These are phyloP conservation scores for Lavandula angustifolia DNA, from an alignment of 257 asterid genomes.

Conservation along the genomic window DNA sequence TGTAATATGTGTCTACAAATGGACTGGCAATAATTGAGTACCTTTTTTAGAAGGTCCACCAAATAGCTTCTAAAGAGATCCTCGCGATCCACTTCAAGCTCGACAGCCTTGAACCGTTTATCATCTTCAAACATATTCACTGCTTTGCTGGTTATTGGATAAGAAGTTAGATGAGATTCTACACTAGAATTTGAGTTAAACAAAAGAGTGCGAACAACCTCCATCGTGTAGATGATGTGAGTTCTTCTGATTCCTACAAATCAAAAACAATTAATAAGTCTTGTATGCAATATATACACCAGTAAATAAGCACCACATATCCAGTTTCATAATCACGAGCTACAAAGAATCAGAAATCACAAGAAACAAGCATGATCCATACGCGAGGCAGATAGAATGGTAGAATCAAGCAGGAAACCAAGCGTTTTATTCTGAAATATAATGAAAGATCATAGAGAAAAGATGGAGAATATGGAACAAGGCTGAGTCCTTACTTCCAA, in stretches of 20 bases:
- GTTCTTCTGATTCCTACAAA: conserved; percentile 88
- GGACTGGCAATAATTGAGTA: conserved; percentile 18
- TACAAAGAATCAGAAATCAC: neutral
- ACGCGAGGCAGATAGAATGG: conserved; percentile 11
- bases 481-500: conserved; percentile 69
- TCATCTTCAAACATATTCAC: conserved; percentile 87
- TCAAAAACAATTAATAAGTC: conserved; percentile 30
- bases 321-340: neutral
- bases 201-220: conserved; percentile 51
- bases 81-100: conserved; percentile 89
- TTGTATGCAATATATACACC: conserved; percentile 6
- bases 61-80: conserved; percentile 87
- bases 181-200: conserved; percentile 20
- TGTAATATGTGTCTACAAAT: conserved; percentile 23
- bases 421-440: conserved; percentile 11
- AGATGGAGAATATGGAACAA: conserved; percentile 24
- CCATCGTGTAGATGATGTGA: conserved; percentile 90
- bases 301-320: neutral
- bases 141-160: conserved; percentile 70
- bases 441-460: conserved; percentile 5
- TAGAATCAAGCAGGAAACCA: conserved; percentile 18
- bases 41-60: conserved; percentile 97
- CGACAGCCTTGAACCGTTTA: conserved; percentile 94
- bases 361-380: conserved; percentile 11
- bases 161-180: conserved; percentile 32